Conservation (phyloP, 2,329 filamentous ascomycete species). For the Fusarium xylarioides region DNA sequence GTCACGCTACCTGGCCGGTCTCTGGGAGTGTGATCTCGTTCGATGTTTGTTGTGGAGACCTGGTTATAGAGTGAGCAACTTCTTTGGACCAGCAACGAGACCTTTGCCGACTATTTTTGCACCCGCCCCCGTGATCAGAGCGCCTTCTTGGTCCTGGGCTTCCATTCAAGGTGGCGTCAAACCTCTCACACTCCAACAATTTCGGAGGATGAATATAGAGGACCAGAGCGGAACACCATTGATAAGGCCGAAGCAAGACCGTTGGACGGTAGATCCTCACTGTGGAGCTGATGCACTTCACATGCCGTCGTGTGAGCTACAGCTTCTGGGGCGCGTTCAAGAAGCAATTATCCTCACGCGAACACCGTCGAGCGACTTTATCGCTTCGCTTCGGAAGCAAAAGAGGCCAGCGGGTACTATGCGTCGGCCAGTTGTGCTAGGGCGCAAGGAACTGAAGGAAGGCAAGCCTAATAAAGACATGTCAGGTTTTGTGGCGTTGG, state of each 20-base stretch:
- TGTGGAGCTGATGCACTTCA: not conserved
- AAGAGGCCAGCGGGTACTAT: not conserved
- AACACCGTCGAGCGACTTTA: not conserved
- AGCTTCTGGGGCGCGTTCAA: not conserved
- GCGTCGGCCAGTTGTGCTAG: not conserved
- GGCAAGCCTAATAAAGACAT: not conserved
- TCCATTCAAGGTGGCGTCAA: conserved; percentile 4
- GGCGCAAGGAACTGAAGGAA: not conserved
- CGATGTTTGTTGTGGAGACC: conserved; percentile 4
- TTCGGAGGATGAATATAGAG: not conserved
- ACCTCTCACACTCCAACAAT: not conserved
- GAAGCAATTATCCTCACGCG: not conserved
- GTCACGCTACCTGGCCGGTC: conserved; percentile 16
- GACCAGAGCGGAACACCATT: not conserved
- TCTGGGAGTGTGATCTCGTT: conserved; percentile 14
- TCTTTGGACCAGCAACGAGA: not conserved
- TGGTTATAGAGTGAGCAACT: not conserved
- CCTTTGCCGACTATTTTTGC: not conserved
- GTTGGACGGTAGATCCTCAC: not conserved
- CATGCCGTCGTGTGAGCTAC: conserved; percentile 15
- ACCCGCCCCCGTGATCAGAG: not conserved
- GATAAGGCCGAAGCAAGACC: not conserved
- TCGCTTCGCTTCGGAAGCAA: not conserved
- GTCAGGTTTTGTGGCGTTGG: not conserved
- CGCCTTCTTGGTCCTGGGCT: conserved; percentile 26